phyloP scores from a whole-genome alignment of 345 rosid species.

The Aethionema arabicum region DNA sequence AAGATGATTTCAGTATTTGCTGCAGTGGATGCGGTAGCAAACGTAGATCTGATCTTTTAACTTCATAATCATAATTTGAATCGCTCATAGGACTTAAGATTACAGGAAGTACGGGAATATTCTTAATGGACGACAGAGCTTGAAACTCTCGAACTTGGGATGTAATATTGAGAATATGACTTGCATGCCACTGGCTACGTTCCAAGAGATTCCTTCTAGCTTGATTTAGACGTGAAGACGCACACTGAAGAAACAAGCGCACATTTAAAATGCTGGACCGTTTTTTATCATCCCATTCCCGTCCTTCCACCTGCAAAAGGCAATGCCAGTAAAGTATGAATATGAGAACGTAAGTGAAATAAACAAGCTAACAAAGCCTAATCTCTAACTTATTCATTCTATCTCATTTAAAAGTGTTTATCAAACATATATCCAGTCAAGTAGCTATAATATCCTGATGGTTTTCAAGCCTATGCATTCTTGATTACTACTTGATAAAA shows the following conservation, averaged over 20 bases:
- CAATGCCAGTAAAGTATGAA: conserved; percentile 17
- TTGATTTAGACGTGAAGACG: conserved; percentile 71
- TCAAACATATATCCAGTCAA: conserved; percentile 9
- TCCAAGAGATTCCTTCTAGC: conserved; percentile 89
- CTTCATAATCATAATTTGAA: conserved; percentile 39
- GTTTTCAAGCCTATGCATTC: conserved; percentile 19
- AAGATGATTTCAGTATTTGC: conserved; percentile 66
- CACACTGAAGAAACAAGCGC: conserved; percentile 83
- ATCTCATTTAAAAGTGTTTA: conserved; percentile 1
- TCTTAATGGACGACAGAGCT: conserved; percentile 70
- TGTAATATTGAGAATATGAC: conserved; percentile 80
- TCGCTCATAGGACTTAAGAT: conserved; percentile 64
- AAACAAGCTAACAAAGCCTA: background rate
- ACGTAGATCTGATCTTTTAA: conserved; percentile 43
- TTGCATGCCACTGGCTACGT: conserved; percentile 97
- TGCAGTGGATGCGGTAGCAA: conserved; percentile 65
- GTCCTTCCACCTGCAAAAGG: conserved; percentile 83
- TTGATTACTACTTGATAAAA: conserved; percentile 12
- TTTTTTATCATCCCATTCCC: conserved; percentile 81
- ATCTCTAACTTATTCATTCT: conserved; percentile 1
- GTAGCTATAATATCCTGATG: background rate
- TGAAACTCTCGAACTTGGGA: conserved; percentile 97
- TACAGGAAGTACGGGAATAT: conserved; percentile 69
- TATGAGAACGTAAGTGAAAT: background rate
- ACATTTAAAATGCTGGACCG: conserved; percentile 65